Evolutionary conservation across 345 rosid species (phyloP).

Genomic region (Xanthoceras sorbifolium): DNA sequence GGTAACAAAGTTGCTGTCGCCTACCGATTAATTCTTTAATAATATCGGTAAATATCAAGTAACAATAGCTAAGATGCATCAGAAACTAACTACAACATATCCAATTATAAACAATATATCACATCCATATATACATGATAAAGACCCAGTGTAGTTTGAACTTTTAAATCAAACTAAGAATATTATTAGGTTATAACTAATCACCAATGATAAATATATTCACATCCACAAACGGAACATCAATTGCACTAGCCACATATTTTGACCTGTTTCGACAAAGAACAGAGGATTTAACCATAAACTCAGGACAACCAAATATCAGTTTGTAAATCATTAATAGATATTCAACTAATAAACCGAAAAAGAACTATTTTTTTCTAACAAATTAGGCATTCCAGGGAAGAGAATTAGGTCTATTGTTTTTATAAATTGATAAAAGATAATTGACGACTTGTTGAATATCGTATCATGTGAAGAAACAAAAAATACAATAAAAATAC

Average conservation of each 20-base stretch:
- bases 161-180: not conserved
- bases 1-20: constrained; percentile 96
- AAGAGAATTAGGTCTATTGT: no score
- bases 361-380: no score
- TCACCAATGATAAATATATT: no score
- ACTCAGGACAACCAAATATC: not conserved
- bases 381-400: no score
- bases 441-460: no score
- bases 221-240: not conserved
- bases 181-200: not conserved
- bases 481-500: no score
- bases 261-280: not conserved
- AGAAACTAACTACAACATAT: not conserved
- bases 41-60: constrained; percentile 54
- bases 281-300: not conserved
- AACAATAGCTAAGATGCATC: constrained; percentile 13
- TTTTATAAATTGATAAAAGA: no score
- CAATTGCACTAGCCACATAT: not conserved
- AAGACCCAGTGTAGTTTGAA: not conserved
- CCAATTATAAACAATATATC: not conserved
- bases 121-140: not conserved
- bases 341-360: not conserved
- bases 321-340: not conserved
- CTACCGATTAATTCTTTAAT: constrained; percentile 80
- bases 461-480: no score